phyloP scores from a whole-genome alignment of 441 rosid genomes.

The Gossypium schwendimanii region DNA sequence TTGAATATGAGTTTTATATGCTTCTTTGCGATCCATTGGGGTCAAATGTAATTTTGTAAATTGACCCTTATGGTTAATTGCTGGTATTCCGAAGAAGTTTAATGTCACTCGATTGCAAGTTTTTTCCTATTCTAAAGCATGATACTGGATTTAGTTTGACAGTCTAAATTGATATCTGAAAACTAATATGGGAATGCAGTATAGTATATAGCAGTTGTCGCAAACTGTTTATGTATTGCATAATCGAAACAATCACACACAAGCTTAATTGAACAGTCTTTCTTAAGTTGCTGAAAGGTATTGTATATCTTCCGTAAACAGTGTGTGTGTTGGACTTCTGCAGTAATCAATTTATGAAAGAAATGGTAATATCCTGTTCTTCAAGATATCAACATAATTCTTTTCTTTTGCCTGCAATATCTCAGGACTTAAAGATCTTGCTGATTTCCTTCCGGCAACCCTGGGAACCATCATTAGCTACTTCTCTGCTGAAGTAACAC shows the following conservation, averaged over 20 bases:
- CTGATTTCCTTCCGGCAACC: constrained; percentile 93
- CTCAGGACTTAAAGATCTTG: constrained; percentile 88
- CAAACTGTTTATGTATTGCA: neutral
- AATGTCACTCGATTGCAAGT: neutral
- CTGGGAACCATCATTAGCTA: constrained; percentile 84
- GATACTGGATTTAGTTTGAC: neutral
- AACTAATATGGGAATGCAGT: neutral
- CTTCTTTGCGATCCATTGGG: constrained; percentile 1
- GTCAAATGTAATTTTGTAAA: neutral
- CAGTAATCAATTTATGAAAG: neutral
- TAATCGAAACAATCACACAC: neutral
- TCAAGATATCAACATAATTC: neutral
- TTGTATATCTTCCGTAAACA: neutral
- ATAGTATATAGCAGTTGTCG: neutral
- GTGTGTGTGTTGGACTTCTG: neutral
- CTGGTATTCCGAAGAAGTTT: neutral
- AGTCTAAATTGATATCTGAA: neutral
- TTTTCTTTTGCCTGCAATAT: constrained; percentile 18
- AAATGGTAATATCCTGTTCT: neutral
- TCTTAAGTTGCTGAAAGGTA: neutral
- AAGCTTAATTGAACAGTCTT: neutral
- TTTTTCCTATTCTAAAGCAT: neutral
- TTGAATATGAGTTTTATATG: neutral
- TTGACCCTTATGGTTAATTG: neutral
- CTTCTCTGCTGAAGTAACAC: constrained; percentile 92